Percentiles rank a stretch among this genome's conserved stretches.
Evolutionary conservation across 2,329 filamentous ascomycete genomes (phyloP).

Genomic region (Stromatinia cepivora): DNA sequence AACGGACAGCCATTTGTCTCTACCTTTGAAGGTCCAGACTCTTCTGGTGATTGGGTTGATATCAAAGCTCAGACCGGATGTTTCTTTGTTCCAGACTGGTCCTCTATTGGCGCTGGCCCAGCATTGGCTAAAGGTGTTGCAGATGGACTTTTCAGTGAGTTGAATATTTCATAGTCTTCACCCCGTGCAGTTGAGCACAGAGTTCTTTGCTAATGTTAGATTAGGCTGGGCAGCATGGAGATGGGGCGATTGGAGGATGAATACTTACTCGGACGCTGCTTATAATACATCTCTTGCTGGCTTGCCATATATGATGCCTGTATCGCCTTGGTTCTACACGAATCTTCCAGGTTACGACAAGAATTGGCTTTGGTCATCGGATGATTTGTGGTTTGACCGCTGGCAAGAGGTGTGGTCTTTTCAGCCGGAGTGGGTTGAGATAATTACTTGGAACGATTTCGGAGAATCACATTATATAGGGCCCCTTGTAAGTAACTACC

Average conservation of each 20-base stretch:
- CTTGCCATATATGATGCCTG: constrained; percentile 40
- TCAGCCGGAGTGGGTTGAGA: constrained; percentile 47
- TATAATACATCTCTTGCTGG: constrained; percentile 12
- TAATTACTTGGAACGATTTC: constrained; percentile 51
- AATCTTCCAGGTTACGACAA: constrained; percentile 44
- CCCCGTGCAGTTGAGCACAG: neutral
- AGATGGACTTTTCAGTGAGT: constrained; percentile 36
- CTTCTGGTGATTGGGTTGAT: neutral
- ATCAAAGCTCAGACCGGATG: constrained; percentile 12
- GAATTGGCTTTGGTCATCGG: constrained; percentile 52
- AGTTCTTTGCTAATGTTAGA: neutral
- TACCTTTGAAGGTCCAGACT: constrained; percentile 16
- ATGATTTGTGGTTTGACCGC: constrained; percentile 58
- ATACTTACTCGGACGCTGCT: constrained; percentile 20
- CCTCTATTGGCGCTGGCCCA: constrained; percentile 3
- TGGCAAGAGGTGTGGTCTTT: constrained; percentile 51
- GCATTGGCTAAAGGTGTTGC: constrained; percentile 7
- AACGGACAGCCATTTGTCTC: constrained; percentile 1
- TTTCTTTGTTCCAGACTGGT: constrained; percentile 11
- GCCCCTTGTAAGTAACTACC: constrained; percentile 39
- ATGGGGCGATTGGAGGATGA: constrained; percentile 18
- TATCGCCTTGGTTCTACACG: constrained; percentile 59
- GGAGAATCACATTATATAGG: constrained; percentile 52
- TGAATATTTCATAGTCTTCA: neutral
- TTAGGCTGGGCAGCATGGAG: constrained; percentile 46